Conservation (phyloP, 2,329 filamentous ascomycete genomes). For the Phoma sp. region DNA sequence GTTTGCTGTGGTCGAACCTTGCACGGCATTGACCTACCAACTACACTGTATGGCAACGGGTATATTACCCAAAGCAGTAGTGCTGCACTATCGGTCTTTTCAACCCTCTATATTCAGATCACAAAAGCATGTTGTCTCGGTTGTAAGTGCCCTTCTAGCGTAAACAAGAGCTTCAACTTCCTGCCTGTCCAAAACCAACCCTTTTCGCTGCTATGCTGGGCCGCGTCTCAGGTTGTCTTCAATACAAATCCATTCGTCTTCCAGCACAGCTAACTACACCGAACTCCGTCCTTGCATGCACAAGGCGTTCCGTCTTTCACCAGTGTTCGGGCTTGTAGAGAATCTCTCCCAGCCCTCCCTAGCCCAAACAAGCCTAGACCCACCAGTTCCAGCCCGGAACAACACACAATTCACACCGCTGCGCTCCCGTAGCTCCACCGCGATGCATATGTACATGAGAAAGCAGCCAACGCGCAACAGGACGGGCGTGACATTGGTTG, state of each 20-base stretch:
- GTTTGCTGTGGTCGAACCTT: too few relatives aligned
- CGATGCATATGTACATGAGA: background rate
- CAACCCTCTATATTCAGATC: too few relatives aligned
- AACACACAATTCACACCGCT: conserved; percentile 18
- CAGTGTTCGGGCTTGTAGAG: background rate
- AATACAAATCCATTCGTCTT: background rate
- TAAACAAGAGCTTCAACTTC: too few relatives aligned
- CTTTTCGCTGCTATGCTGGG: background rate
- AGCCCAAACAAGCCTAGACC: background rate
- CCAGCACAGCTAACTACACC: background rate
- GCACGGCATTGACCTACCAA: too few relatives aligned
- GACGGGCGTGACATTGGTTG: conserved; percentile 3
- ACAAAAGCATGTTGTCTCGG: too few relatives aligned
- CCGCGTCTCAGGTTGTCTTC: background rate
- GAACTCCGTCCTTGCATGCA: conserved; percentile 8
- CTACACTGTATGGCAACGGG: too few relatives aligned
- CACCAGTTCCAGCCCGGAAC: conserved; percentile 11
- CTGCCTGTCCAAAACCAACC: too few relatives aligned
- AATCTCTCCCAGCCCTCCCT: background rate
- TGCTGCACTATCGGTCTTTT: too few relatives aligned
- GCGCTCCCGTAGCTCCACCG: conserved; percentile 2
- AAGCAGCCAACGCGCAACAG: background rate
- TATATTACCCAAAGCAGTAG: too few relatives aligned
- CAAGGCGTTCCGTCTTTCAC: background rate
- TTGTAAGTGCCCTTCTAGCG: too few relatives aligned